Evolutionary conservation across 129 eudicot species (phyloP), one percentile per base, ranked within the genome.

Genomic region (Silybum marianum): DNA sequence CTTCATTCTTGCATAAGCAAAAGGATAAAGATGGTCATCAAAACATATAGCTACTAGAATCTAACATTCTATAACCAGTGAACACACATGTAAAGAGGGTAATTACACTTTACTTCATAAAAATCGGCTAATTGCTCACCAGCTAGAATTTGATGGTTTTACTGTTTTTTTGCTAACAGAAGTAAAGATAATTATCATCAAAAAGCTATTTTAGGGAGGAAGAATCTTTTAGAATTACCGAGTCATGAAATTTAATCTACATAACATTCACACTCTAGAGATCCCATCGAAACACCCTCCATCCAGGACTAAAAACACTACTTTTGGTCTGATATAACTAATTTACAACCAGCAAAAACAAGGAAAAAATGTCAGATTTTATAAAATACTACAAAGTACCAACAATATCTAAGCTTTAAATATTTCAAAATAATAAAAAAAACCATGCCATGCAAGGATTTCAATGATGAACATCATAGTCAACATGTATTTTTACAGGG

Each of bases 381-480:
- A 62, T 21, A 62, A 62, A 19, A 19, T 7, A 19, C 69, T 9
- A 62, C 69, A 19, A 62, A 1, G 22, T 9, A 54, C 22, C 63
- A 54, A 4, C 69, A 74, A 74, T 74, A 18, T 54, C 63, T 18
- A 74, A 25, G 40, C 28, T 74, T 24, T 46, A 18, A 75, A 9
- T 26, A 46, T 30, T 51, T 75, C 78, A 74, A 24, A 75, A 8
- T 22, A 73, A 42, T 24, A 74, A 14, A 74, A 14, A 74, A 74
- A 71, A 62, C 34, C 62, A 34, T 63, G 62, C 9, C 80, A 39
- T 0, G 39, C 11, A 32, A 30, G 24, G 71, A 12, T 60, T 76
- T 58, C 62, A 77, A 38, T 77, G 63, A 23, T 36, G 79, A 75
- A 9, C 60, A 19, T 13, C 14, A 10, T 10, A 14, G 60, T 48